Conservation (phyloP, 192 early-diverging fungal species). For the Mycoemilia scoparia region DNA sequence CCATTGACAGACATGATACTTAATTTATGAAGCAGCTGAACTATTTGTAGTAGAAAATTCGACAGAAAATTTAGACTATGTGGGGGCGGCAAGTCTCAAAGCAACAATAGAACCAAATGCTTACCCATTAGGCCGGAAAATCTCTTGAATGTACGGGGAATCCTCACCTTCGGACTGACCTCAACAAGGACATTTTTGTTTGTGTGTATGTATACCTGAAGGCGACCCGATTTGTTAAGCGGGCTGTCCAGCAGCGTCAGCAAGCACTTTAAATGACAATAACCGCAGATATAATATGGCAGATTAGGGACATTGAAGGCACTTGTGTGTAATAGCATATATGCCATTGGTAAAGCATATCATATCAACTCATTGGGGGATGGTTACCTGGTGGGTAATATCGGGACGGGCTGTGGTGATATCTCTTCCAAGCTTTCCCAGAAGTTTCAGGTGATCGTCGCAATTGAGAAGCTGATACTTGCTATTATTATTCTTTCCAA, state of each 20-base stretch:
- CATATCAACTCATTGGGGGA: background rate
- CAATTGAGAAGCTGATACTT: conserved; percentile 85
- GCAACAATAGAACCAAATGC: no score
- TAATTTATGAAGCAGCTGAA: conserved; percentile 96
- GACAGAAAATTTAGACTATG: no score
- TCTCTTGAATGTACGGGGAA: conserved; percentile 98
- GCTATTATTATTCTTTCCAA: conserved; percentile 55
- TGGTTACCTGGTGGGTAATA: conserved; percentile 81
- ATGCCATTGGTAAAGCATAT: no score
- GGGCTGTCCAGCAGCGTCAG: conserved; percentile 92
- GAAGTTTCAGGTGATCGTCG: conserved; percentile 81
- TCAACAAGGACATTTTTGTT: conserved; percentile 89
- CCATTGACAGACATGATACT: conserved; percentile 83
- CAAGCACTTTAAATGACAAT: no score
- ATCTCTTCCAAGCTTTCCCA: conserved; percentile 69
- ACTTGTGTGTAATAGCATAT: no score
- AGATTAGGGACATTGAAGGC: no score
- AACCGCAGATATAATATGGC: no score
- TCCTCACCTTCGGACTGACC: conserved; percentile 92
- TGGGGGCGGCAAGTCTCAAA: no score
- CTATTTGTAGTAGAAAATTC: no score
- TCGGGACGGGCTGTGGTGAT: conserved; percentile 74
- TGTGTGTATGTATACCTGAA: conserved; percentile 97
- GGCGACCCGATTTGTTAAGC: conserved; percentile 92
- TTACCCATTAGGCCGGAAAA: conserved; percentile 97